Conservation (phyloP, 176 grass and related monocot species). For the Tillandsia fasciculata region DNA sequence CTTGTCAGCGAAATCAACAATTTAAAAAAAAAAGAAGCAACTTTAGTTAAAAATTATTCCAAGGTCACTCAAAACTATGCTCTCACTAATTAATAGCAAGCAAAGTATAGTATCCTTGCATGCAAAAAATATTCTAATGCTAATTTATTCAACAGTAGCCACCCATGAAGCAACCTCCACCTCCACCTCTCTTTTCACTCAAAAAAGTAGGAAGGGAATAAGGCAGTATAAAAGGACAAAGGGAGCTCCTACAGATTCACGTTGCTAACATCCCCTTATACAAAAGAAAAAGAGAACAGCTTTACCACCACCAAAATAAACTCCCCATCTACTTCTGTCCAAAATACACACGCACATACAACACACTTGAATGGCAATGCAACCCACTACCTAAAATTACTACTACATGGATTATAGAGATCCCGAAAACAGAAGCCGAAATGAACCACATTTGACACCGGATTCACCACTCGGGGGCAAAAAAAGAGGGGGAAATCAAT, state of each 20-base stretch:
- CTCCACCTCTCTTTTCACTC: slow-evolving; percentile 5
- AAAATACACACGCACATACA: background rate
- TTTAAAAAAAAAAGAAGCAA: no score
- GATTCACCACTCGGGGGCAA: background rate
- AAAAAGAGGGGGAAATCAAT: background rate
- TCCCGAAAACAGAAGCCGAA: background rate
- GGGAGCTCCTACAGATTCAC: background rate
- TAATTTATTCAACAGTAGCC: background rate
- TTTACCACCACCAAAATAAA: background rate
- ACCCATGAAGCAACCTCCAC: background rate
- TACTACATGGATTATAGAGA: background rate
- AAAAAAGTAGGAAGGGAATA: slow-evolving; percentile 2
- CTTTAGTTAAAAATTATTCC: background rate
- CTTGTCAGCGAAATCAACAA: no score
- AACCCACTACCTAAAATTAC: background rate
- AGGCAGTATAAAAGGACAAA: background rate
- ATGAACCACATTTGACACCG: background rate
- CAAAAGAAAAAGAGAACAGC: background rate
- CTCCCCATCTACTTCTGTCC: background rate
- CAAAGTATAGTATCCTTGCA: background rate
- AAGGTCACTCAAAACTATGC: background rate
- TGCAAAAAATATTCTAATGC: background rate
- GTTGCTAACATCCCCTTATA: no score
- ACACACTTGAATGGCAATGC: background rate
- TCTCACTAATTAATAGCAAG: background rate